Base-by-base conservation (phyloP, 169 alveolate genomes). In the Cryptosporidium sp. region DNA sequence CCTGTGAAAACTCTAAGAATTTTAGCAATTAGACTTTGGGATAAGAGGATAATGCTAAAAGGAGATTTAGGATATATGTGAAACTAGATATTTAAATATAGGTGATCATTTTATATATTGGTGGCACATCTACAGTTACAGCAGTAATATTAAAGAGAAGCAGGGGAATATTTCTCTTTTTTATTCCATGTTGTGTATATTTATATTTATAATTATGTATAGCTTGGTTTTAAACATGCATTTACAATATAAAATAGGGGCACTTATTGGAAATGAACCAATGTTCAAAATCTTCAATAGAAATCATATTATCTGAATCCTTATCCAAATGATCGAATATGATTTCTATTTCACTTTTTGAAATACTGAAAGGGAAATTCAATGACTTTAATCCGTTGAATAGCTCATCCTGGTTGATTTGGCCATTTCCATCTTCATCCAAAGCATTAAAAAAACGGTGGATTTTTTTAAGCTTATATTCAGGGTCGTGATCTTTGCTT, bases 391-490 rank as follows among this genome's bases (percentile, higher is more conserved):
- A 33, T 35, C 86, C 86, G 33, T 60, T 16, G 31, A 16, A 26
- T 12, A 73, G 68, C 16, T 73, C 86, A 3, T 73, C 71, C 70
- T 29, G 62, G 23, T 56, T 61, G n/a, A 73, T 60, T 8, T 73
- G 44, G 33, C 86, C 86, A 26, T 73, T 73, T 10, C 86, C 86
- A n/a, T 73, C 86, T 18, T 73, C 86, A 58, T 73, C 86, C 37
- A 73, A 35, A 16, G 70, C 31, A n/a, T 58, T 53, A 37, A 73
- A 73, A 3, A 73, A 35, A 35, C 86, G 86, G 18, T 73, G 86
- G 68, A 73, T 73, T 33, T 33, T 73, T 37, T 23, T 73, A 31
- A 73, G 70, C 33, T 56, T 73, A 16, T 73, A 73, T 31, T 73
- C 86, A 10, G 86, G 86, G 12, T 73, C 86, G n/a, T 56, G 62